Evolutionary conservation across 352 stramenopile species (phyloP).

Genomic region (Globisporangium heterothallicum): DNA sequence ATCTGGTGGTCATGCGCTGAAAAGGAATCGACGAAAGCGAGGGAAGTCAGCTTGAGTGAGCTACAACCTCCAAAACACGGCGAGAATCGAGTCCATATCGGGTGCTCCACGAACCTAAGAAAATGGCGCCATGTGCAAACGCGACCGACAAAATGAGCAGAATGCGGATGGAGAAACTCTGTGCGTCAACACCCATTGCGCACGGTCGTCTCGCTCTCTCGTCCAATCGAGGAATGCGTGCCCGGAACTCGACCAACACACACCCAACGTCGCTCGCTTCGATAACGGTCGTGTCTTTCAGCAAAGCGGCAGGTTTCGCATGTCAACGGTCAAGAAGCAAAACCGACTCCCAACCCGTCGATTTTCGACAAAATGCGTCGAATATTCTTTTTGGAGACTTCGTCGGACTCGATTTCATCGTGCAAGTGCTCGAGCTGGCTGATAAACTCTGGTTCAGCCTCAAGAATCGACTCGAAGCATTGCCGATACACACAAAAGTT

Average conservation of each 20-base stretch:
- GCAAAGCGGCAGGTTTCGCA: too few species aligned
- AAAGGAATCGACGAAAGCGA: not conserved
- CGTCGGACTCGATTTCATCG: slow-evolving; percentile 56
- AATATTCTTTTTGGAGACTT: slow-evolving; percentile 68
- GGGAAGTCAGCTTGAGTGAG: not conserved
- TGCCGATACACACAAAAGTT: slow-evolving; percentile 82
- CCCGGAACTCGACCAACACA: not conserved
- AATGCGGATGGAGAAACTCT: not conserved
- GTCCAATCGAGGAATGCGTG: not conserved
- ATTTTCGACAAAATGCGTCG: slow-evolving; percentile 59
- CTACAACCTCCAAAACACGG: not conserved
- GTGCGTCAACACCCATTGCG: not conserved
- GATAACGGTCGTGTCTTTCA: slow-evolving; percentile 1
- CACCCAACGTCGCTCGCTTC: not conserved
- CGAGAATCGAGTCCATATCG: too few species aligned
- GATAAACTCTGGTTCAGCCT: slow-evolving; percentile 33
- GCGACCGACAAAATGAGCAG: slow-evolving; percentile 1
- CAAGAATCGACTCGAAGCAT: slow-evolving; percentile 56
- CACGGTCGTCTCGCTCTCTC: not conserved
- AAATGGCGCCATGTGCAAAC: slow-evolving; percentile 6
- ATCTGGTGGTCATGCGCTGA: slow-evolving; percentile 6
- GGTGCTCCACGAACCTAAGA: slow-evolving; percentile 7
- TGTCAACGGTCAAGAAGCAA: not conserved
- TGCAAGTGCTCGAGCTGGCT: slow-evolving; percentile 44
- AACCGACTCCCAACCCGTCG: slow-evolving; percentile 19